Base-by-base conservation (phyloP, 2,329 filamentous ascomycete genomes). In the Didymella keratinophila region DNA sequence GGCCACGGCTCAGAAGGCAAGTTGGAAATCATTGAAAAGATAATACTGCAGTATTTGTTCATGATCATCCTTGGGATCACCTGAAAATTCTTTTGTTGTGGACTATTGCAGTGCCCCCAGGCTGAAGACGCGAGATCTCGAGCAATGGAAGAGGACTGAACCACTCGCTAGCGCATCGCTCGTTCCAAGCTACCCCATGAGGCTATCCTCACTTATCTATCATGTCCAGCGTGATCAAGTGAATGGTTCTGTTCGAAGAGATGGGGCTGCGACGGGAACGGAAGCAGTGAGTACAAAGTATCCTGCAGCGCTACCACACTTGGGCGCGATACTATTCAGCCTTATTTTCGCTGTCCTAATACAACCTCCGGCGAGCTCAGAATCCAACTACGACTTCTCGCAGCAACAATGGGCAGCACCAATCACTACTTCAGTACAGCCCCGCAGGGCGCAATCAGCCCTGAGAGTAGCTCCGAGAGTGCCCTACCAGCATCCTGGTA, bases 401-500 rank as follows among this genome's bases (percentile, higher is more conserved):
- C 11, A 56, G 27, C 16, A 28, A 39, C n/a, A 18, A 56, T 52
- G 42, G 27, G 6, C 47, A 43, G n/a, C 12, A 51, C 23, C 7
- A 34, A 23, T 20, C 25, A 47, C 4, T 52, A 46, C 18, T 23
- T 34, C n/a, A 42, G 12, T 7, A n/a, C n/a, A 8, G 2, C 34
- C 2, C 0, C 42, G 10, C 14, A 10, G 14, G 16, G 30, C 30
- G 14, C 30, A 34, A 6, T 16, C 3, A 34, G 14, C 3, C 30
- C 4, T 34, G 39, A 28, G 8, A 10, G n/a, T 3, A 18, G 32
- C 5, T 20, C 25, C 4, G 37, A 45, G 0, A 34, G 3, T 20
- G 6, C 27, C 7, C 36, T 57, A 2, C 76, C 78, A 8, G 68
- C 78, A 28, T 78, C 77, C 44, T 81, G 78, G 79, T 81, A 79